Conservation (phyloP, 2,329 filamentous ascomycete species). For the Paecilomyces sp. region DNA sequence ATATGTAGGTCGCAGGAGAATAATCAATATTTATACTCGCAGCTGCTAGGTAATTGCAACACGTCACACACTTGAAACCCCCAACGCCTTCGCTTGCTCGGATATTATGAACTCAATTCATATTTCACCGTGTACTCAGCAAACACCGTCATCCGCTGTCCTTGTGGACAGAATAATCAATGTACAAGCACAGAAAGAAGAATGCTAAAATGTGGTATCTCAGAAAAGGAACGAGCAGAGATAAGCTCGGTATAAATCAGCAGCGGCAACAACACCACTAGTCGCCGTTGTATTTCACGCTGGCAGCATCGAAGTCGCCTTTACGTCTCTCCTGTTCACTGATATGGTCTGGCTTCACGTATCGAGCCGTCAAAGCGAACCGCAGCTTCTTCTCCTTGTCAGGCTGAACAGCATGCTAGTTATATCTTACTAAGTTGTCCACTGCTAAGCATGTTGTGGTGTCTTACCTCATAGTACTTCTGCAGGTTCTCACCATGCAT, state of each 20-base stretch:
- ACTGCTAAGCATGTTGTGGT: neutral
- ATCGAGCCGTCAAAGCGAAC: slow-evolving; percentile 29
- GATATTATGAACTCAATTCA: too few relatives aligned
- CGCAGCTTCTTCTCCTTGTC: slow-evolving; percentile 20
- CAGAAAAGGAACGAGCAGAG: neutral
- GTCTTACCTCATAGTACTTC: slow-evolving; percentile 45
- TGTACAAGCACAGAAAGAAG: neutral
- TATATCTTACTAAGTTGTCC: neutral
- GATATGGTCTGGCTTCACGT: slow-evolving; percentile 20
- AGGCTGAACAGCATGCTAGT: slow-evolving; percentile 23
- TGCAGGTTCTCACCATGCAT: slow-evolving; percentile 52
- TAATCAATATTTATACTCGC: too few relatives aligned
- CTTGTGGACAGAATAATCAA: neutral
- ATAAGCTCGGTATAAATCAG: neutral
- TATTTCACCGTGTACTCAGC: too few relatives aligned
- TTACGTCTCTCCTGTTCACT: slow-evolving; percentile 16
- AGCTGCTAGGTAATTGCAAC: too few relatives aligned
- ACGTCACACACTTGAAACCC: too few relatives aligned
- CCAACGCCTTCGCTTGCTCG: too few relatives aligned
- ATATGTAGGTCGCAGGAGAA: too few relatives aligned
- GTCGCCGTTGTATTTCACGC: slow-evolving; percentile 23
- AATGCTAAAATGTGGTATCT: neutral
- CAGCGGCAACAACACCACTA: slow-evolving; percentile 8
- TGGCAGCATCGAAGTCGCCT: slow-evolving; percentile 17
- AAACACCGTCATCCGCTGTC: too few relatives aligned